A percentile compares a stretch with the other conserved stretches of the same genome.
Evolutionary conservation across 2,329 filamentous ascomycete genomes (phyloP).

Genomic region (Scytalidium lignicola): DNA sequence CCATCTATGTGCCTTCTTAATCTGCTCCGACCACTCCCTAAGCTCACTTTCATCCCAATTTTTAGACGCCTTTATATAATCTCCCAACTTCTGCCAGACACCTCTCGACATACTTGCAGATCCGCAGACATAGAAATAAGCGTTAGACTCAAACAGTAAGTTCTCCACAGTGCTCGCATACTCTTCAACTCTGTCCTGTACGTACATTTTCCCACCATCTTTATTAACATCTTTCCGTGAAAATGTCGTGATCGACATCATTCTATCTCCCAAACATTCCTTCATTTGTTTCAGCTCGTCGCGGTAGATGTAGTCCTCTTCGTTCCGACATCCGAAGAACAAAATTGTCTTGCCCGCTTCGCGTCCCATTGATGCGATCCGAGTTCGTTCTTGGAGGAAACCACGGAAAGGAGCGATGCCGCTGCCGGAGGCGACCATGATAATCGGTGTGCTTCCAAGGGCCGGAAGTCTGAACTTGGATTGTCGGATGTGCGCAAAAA

Average conservation of each 20-base stretch:
- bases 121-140: constrained; percentile 38
- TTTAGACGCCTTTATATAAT: constrained; percentile 28
- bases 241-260: constrained; percentile 29
- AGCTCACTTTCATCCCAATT: constrained; percentile 34
- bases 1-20: constrained; percentile 47
- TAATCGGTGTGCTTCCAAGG: constrained; percentile 37
- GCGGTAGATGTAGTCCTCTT: constrained; percentile 38
- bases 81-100: constrained; percentile 33
- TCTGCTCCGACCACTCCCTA: constrained; percentile 39
- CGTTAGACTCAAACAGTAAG: constrained; percentile 25
- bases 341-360: constrained; percentile 39
- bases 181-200: constrained; percentile 33
- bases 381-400: constrained; percentile 39
- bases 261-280: constrained; percentile 5
- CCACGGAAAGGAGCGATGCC: constrained; percentile 43
- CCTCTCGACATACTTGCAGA: constrained; percentile 38
- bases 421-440: constrained; percentile 47
- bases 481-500: constrained; percentile 35
- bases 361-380: constrained; percentile 36
- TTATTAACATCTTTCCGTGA: constrained; percentile 14
- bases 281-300: constrained; percentile 28
- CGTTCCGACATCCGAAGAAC: constrained; percentile 42
- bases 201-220: constrained; percentile 25
- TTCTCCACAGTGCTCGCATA: constrained; percentile 22
- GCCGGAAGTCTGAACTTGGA: constrained; percentile 42